Percentiles rank a stretch among this genome's conserved stretches.
Conservation (phyloP, 352 stramenopile species). For the Phytophthora ohioensis region DNA sequence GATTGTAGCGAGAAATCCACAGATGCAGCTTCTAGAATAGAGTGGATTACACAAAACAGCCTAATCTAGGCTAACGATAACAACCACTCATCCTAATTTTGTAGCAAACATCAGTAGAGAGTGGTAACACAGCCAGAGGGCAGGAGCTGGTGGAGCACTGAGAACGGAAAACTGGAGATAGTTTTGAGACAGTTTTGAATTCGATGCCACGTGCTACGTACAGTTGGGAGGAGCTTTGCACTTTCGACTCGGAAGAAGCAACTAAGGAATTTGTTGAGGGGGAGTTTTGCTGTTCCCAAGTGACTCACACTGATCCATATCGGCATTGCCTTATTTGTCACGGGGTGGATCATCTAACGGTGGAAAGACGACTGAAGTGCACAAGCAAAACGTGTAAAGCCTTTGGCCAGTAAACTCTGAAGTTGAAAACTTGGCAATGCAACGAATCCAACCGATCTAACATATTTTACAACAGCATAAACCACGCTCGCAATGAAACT, state of each 20-base stretch:
- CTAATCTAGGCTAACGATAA: background rate
- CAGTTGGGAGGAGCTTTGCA: background rate
- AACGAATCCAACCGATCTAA: background rate
- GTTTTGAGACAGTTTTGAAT: background rate
- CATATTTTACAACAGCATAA: background rate
- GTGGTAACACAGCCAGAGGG: too few species aligned
- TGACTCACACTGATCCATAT: background rate
- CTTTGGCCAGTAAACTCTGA: background rate
- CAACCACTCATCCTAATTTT: background rate
- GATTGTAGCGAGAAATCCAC: background rate
- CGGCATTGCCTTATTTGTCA: background rate
- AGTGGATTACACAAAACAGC: background rate
- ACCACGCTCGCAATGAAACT: background rate
- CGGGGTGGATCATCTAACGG: background rate
- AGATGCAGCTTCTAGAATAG: background rate
- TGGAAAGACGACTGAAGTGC: background rate
- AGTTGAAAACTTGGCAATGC: background rate
- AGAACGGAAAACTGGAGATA: background rate
- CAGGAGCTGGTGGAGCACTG: background rate
- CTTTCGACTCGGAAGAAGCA: background rate
- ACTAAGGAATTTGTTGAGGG: background rate
- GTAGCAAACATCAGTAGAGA: background rate
- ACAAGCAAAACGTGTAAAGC: constrained; percentile 2
- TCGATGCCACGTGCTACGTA: background rate
- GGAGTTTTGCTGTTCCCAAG: background rate